phyloP scores from a whole-genome alignment of 2,329 filamentous ascomycete species.

The Aspergillus carbonarius region DNA sequence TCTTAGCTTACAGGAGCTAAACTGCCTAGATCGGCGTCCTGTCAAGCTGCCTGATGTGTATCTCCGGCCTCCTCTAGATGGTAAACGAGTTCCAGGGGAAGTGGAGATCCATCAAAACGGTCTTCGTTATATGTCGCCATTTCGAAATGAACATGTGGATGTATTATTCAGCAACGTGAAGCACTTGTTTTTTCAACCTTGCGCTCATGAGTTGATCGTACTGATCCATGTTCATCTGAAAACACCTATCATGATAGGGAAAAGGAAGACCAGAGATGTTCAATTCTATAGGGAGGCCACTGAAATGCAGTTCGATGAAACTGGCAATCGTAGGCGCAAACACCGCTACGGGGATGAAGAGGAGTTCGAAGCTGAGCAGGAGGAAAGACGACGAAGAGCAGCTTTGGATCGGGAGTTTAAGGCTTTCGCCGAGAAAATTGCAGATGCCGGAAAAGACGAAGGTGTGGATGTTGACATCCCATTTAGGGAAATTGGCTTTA shows the following conservation, averaged over 20 bases:
- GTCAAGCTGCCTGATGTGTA: conserved; percentile 91
- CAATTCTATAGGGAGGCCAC: conserved; percentile 98
- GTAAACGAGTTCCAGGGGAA: conserved; percentile 92
- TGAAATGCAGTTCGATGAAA: conserved; percentile 98
- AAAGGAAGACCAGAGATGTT: conserved; percentile 98
- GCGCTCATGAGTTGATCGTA: conserved; percentile 92
- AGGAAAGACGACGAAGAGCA: conserved; percentile 86
- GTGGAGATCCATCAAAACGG: conserved; percentile 98
- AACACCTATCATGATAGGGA: conserved; percentile 96
- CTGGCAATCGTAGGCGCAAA: conserved; percentile 94
- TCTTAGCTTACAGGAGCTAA: conserved; percentile 39
- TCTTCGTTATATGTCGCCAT: conserved; percentile 86
- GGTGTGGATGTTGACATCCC: conserved; percentile 93
- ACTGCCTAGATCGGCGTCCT: conserved; percentile 73
- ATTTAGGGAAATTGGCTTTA: conserved; percentile 93
- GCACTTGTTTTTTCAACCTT: conserved; percentile 98
- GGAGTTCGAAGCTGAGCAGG: conserved; percentile 97
- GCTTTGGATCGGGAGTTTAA: conserved; percentile 95
- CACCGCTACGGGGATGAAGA: conserved; percentile 98
- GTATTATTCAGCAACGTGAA: conserved; percentile 98
- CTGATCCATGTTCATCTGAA: conserved; percentile 98
- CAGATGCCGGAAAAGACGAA: conserved; percentile 88
- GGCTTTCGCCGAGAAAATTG: conserved; percentile 94
- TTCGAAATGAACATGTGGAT: conserved; percentile 82
- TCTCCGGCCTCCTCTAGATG: conserved; percentile 90